Conservation (phyloP, 768 basidiomycete genomes). For the Floccularia luteovirens region DNA sequence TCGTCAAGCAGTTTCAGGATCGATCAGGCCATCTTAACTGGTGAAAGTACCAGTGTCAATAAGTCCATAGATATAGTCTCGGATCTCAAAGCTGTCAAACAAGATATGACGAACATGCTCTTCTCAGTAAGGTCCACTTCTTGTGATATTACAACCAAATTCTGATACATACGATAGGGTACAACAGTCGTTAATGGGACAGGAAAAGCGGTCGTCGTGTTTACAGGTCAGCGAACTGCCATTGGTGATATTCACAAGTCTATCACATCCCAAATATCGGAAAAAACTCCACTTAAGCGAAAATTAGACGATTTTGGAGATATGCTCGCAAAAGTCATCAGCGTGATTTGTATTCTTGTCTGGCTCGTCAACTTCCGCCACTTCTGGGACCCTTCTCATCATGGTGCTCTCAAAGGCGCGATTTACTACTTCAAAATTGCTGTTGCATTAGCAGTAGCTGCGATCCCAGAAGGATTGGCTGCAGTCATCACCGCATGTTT, state of each 20-base stretch:
- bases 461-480: conserved; percentile 97
- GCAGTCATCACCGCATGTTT: conserved; percentile 97
- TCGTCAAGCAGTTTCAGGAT: conserved; percentile 91
- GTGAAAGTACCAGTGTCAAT: conserved; percentile 85
- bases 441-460: conserved; percentile 96
- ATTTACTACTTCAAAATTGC: conserved; percentile 99
- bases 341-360: conserved; percentile 93
- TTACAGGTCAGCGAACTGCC: conserved; percentile 81
- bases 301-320: conserved; percentile 99
- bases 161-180: conserved; percentile 42
- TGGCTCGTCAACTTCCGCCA: conserved; percentile 97
- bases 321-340: conserved; percentile 94
- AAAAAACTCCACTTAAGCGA: conserved; percentile 95
- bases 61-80: conserved; percentile 65
- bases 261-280: conserved; percentile 85
- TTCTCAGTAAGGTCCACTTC: conserved; percentile 59
- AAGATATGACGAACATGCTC: conserved; percentile 96
- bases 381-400: conserved; percentile 93
- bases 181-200: conserved; percentile 95
- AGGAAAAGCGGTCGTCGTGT: conserved; percentile 80
- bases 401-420: conserved; percentile 85
- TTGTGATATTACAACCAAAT: conserved; percentile 4
- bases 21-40: conserved; percentile 96
- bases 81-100: conserved; percentile 84
- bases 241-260: conserved; percentile 98